A percentile compares a stretch with the other conserved stretches of the same genome.
These are phyloP conservation scores for Paragyromitra xinjiangensis DNA, from an alignment of 495 filamentous ascomycete genomes.

Conservation along the genomic window DNA sequence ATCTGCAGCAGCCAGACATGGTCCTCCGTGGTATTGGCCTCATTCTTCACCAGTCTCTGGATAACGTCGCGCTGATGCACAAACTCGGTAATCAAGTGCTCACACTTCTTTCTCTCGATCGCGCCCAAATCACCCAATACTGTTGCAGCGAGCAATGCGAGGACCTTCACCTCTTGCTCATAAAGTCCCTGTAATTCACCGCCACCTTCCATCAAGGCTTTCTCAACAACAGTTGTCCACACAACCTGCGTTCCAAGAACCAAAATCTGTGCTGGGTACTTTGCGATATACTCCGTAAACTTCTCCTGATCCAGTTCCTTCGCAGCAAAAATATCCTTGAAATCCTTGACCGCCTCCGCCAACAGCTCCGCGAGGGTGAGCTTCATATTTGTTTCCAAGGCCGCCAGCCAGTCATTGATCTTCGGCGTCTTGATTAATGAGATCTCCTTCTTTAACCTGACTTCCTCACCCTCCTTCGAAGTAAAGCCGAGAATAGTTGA, in stretches of 20 bases:
- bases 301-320: constrained; percentile 70
- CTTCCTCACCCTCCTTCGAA: constrained; percentile 93
- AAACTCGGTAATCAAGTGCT: constrained; percentile 98
- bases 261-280: constrained; percentile 92
- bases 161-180: constrained; percentile 78
- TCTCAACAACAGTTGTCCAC: constrained; percentile 87
- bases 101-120: constrained; percentile 91
- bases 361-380: constrained; percentile 88
- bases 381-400: constrained; percentile 94
- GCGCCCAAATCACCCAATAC: constrained; percentile 91
- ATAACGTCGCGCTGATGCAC: constrained; percentile 96
- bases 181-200: constrained; percentile 71
- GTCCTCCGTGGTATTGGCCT: constrained; percentile 80
- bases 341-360: constrained; percentile 82
- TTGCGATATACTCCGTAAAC: constrained; percentile 78
- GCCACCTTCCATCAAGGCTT: constrained; percentile 74
- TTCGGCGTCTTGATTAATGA: constrained; percentile 90
- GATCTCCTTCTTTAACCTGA: constrained; percentile 85
- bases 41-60: constrained; percentile 76
- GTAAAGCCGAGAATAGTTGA: constrained; percentile 87
- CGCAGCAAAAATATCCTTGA: constrained; percentile 73
- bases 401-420: constrained; percentile 97
- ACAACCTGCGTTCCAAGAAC: constrained; percentile 94
- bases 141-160: constrained; percentile 81
- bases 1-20: constrained; percentile 96